Evolutionary conservation across 2,329 filamentous ascomycete genomes (phyloP), one percentile per base, ranked within the genome.

Genomic region (Diplodia intermedia): DNA sequence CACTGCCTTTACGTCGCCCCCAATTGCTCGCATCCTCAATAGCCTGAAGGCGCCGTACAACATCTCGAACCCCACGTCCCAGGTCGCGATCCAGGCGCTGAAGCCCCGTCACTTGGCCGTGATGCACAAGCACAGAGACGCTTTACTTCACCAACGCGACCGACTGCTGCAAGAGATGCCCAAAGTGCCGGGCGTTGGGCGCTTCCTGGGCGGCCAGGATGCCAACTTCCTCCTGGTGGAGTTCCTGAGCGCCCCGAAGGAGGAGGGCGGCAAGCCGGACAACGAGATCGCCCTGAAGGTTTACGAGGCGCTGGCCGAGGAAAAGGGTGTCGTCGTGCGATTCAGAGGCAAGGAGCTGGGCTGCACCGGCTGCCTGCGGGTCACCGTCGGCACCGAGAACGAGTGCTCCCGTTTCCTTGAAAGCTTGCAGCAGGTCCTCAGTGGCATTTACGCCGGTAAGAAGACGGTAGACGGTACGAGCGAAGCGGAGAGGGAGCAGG

Each of bases 1-100:
- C 56, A 91, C 89, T 8, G 93, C 92, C 0, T 99, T 97, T 77
- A 87, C 92, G 5, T 87, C 89, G 11, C 85, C 89, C 0, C 85
- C 88, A 6, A 90, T 99, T 70, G 93, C 94, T 2, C 80, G 82
- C 18, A 83, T 99, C 14, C 85, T 99, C 67, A 99, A 99, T 82
- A 93, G 86, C 77, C 85, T 99, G 75, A 98, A 98, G 81, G 94
- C 95, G 0, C 95, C 95, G 0, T 99, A 99, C 83, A 98, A 97
- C 80, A 90, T 99, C 74, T 91, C 93, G 4, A 94, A 90, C 73
- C 93, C 93, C 0, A 97, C 94, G 1, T 93, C 90, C 73, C 89
- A 90, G 43, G 85, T 99, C 20, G 95, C 94, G 1, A 86, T 84
- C 47, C 87, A 90, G 26, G 94, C 92, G 3, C 82, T 98, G 49